phyloP scores from a whole-genome alignment of 352 stramenopile species.

The Phytophthora sp. region DNA sequence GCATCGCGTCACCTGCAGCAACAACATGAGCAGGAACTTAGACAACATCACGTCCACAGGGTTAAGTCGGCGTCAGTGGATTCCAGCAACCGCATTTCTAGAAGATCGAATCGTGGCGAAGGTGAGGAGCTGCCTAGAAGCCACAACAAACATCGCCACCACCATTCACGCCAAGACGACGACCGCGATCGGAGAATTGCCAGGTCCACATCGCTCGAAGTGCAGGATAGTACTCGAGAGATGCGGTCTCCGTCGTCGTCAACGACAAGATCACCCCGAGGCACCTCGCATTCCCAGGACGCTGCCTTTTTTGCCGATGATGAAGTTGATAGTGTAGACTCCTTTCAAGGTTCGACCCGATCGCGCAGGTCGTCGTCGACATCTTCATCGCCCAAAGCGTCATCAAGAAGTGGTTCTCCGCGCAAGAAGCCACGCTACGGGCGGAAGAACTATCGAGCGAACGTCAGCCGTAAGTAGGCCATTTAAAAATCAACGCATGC shows the following conservation, averaged over 20 bases:
- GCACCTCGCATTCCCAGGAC: constrained; percentile 27
- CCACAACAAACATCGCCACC: constrained; percentile 18
- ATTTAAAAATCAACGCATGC: constrained; percentile 8
- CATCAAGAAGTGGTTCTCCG: constrained; percentile 38
- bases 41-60: constrained; percentile 17
- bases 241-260: constrained; percentile 16
- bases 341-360: constrained; percentile 27
- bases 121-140: constrained; percentile 18
- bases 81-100: constrained; percentile 14
- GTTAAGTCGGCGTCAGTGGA: constrained; percentile 25
- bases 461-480: constrained; percentile 63
- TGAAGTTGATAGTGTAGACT: constrained; percentile 28
- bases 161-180: constrained; percentile 13
- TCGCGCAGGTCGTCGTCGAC: constrained; percentile 44
- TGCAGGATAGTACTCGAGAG: constrained; percentile 29
- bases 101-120: constrained; percentile 9
- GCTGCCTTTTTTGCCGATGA: constrained; percentile 36
- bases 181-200: constrained; percentile 17
- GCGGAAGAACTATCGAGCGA: constrained; percentile 78
- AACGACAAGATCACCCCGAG: constrained; percentile 13
- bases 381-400: constrained; percentile 41
- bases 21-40: constrained; percentile 18
- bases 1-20: constrained; percentile 16
- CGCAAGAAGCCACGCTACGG: constrained; percentile 72
- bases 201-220: constrained; percentile 35